Evolutionary conservation across 1,139 yeast species (phyloP).

Genomic region (Candida sanyaensis): DNA sequence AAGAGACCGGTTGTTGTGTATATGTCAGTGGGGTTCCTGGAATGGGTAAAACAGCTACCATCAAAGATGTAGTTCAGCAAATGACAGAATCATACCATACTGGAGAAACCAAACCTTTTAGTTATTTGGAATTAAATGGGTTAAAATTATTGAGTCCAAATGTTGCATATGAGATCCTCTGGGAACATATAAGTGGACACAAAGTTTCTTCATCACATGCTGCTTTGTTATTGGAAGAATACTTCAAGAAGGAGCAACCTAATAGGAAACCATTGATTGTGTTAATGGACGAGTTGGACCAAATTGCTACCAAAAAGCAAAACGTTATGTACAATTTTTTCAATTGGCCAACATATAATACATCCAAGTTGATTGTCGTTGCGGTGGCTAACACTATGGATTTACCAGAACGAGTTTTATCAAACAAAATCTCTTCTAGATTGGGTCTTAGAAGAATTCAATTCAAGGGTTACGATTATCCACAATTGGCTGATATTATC

Average conservation of each 20-base stretch:
- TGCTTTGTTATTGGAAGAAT: conserved; percentile 38
- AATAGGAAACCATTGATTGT: conserved; percentile 64
- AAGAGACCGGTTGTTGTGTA: conserved; percentile 78
- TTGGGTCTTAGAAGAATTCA: conserved; percentile 85
- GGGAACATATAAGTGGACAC: conserved; percentile 73
- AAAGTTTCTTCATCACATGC: conserved; percentile 68
- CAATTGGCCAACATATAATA: conserved; percentile 90
- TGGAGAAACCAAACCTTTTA: conserved; percentile 58
- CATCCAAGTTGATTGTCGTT: conserved; percentile 80
- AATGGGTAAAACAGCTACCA: conserved; percentile 94
- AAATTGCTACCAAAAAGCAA: conserved; percentile 81
- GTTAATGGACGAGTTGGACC: conserved; percentile 90
- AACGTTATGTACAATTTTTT: conserved; percentile 93
- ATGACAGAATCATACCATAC: conserved; percentile 47
- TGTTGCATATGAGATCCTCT: conserved; percentile 79
- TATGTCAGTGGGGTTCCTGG: conserved; percentile 98
- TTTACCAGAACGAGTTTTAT: conserved; percentile 83
- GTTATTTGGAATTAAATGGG: conserved; percentile 87
- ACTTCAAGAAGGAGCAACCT: conserved; percentile 29
- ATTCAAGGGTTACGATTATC: conserved; percentile 85
- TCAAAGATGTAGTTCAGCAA: conserved; percentile 79
- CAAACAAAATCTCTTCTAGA: conserved; percentile 89
- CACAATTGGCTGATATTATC: conserved; percentile 76
- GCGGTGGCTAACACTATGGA: conserved; percentile 99
- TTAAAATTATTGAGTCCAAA: conserved; percentile 81